These are phyloP conservation scores for Penicillium parvum DNA, from an alignment of 495 filamentous ascomycete species.

Conservation along the genomic window DNA sequence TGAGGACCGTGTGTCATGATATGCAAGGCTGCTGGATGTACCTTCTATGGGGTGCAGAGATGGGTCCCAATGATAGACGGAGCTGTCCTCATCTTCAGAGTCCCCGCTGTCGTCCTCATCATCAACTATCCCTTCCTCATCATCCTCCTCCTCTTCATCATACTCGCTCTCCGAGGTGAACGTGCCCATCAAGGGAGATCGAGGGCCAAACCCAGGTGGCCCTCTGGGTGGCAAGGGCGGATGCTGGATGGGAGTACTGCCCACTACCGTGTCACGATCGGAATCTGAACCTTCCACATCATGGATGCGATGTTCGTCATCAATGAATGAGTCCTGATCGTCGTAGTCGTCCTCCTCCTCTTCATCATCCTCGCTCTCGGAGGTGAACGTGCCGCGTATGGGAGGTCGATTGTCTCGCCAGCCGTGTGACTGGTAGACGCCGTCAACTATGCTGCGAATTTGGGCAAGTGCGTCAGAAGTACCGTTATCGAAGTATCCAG, in stretches of 20 bases:
- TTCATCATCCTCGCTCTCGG: slow-evolving; percentile 15
- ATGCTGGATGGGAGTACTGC: neutral
- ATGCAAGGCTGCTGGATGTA: neutral
- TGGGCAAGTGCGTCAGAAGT: too few relatives aligned
- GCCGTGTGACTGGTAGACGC: too few relatives aligned
- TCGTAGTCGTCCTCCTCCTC: slow-evolving; percentile 33
- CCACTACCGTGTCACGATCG: slow-evolving; percentile 16
- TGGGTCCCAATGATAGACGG: neutral
- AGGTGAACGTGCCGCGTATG: too few relatives aligned
- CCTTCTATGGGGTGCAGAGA: neutral
- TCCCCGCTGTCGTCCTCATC: slow-evolving; percentile 1
- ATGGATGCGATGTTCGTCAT: slow-evolving; percentile 28
- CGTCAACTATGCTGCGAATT: too few relatives aligned
- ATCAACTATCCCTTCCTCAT: slow-evolving; percentile 14
- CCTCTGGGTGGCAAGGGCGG: neutral
- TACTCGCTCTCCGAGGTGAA: slow-evolving; percentile 8
- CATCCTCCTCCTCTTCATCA: slow-evolving; percentile 30
- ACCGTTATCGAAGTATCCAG: too few relatives aligned
- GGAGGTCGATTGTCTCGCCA: too few relatives aligned
- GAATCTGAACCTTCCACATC: slow-evolving; percentile 8
- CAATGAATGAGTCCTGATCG: slow-evolving; percentile 41
- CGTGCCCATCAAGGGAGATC: too few relatives aligned
- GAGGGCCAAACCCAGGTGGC: neutral
- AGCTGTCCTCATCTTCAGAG: slow-evolving; percentile 2
- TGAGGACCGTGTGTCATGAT: slow-evolving; percentile 3